These are phyloP conservation scores for Pisolithus thermaeus DNA, from an alignment of 1,284 basidiomycete genomes.

Conservation along the genomic window DNA sequence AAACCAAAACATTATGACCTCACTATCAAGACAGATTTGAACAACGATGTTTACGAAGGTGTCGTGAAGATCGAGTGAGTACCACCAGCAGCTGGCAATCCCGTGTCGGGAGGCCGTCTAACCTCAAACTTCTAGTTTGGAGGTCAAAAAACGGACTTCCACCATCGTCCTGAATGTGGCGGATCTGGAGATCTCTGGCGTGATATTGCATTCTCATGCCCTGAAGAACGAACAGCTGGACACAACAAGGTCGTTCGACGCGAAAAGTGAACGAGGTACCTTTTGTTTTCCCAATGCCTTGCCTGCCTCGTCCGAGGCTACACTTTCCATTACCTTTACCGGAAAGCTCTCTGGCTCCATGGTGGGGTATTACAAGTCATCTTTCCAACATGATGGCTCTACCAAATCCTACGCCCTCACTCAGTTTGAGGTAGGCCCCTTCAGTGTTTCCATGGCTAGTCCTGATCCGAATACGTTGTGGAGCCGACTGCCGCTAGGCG, in stretches of 20 bases:
- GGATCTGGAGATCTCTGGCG: slow-evolving; percentile 63
- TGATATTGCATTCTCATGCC: slow-evolving; percentile 57
- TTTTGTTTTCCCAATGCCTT: slow-evolving; percentile 52
- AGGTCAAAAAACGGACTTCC: slow-evolving; percentile 63
- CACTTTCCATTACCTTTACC: slow-evolving; percentile 58
- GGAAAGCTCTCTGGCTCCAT: slow-evolving; percentile 63
- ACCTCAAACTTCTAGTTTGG: slow-evolving; percentile 44
- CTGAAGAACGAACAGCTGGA: slow-evolving; percentile 50
- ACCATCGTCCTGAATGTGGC: slow-evolving; percentile 70
- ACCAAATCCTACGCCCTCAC: slow-evolving; percentile 73
- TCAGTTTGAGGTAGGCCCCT: slow-evolving; percentile 61
- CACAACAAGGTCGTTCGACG: slow-evolving; percentile 48
- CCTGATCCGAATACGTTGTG: slow-evolving; percentile 27
- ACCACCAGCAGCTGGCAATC: not conserved
- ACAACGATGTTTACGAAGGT: slow-evolving; percentile 70
- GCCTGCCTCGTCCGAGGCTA: slow-evolving; percentile 57
- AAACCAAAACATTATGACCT: slow-evolving; percentile 82
- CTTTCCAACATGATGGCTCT: slow-evolving; percentile 51
- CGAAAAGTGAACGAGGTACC: slow-evolving; percentile 58
- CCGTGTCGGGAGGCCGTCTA: not conserved
- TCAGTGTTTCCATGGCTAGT: not conserved
- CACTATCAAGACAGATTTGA: slow-evolving; percentile 80
- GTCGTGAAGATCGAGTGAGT: slow-evolving; percentile 68
- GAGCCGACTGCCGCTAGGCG: slow-evolving; percentile 85
- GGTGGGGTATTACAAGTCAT: slow-evolving; percentile 68